Base-by-base conservation (phyloP, 345 rosid species). In the Dovyalis caffra region DNA sequence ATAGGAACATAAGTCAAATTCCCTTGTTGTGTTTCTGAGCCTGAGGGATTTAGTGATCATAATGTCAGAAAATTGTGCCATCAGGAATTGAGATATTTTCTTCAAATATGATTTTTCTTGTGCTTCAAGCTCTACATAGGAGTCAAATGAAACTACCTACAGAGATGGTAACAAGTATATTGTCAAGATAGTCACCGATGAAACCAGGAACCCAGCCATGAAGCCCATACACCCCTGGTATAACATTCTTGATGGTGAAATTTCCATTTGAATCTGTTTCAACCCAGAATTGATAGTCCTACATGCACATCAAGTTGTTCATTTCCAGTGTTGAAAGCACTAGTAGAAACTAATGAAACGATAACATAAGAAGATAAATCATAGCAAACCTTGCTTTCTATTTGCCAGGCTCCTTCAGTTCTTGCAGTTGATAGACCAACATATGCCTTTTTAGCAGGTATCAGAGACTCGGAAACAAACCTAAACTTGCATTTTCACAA, bases 201-300 rank as follows among this genome's bases (percentile, higher is more conserved):
- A 83, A 76, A 63, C 86, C 85, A 29, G 79, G 80, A 76, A 78
- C 80, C 88, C 86, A 83, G 7, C 86, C 83, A n/a, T 83, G 78
- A 49, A 85, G 72, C 69, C 78, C 76, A 28, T 83, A 79, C 69
- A 71, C 58, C 63, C 85, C 85, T 0, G 83, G 88, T 53, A 79
- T 74, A 21, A 75, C 73, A 68, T 83, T 83, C 56, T 64, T 72
- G 49, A 79, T 81, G 56, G 51, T 75, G 82, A 83, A 81, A 33
- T 73, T 75, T 60, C 88, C 88, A 26, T 72, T 34, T 23, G 85
- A 60, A 68, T 86, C 85, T 26, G 86, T 81, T 67, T 79, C 71
- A 47, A 64, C 73, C 86, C 86, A 83, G 72, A 81, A 86, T 51
- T 86, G 88, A 23, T 83, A 75, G 47, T 66, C 72, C 88, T 83